These are phyloP conservation scores for Teunomyces kruisii DNA, from an alignment of 805 yeast species.

Conservation along the genomic window DNA sequence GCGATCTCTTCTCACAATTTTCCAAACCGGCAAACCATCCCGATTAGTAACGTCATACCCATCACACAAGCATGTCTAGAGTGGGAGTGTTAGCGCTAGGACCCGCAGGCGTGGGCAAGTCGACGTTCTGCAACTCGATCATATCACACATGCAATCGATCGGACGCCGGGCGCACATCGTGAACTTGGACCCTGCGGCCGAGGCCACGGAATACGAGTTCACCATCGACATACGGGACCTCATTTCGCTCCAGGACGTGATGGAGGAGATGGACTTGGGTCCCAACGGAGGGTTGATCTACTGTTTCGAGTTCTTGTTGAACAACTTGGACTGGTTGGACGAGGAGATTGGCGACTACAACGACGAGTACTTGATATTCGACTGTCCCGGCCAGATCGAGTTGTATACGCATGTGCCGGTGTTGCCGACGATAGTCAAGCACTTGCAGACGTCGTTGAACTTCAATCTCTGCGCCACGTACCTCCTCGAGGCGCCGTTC, in stretches of 20 bases:
- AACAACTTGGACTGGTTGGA: slow-evolving; percentile 96
- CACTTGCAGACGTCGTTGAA: slow-evolving; percentile 79
- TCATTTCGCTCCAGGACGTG: slow-evolving; percentile 87
- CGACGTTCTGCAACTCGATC: slow-evolving; percentile 88
- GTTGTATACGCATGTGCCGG: slow-evolving; percentile 90
- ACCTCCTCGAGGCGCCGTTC: slow-evolving; percentile 90
- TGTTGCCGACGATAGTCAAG: slow-evolving; percentile 82
- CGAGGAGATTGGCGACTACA: slow-evolving; percentile 93
- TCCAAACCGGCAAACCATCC: neutral
- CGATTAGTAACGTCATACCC: neutral
- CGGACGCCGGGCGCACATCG: slow-evolving; percentile 92
- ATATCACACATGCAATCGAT: slow-evolving; percentile 84
- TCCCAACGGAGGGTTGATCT: slow-evolving; percentile 91
- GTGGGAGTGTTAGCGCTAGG: slow-evolving; percentile 93
- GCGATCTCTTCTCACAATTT: neutral
- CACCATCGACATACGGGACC: slow-evolving; percentile 87
- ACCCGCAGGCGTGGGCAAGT: slow-evolving; percentile 96
- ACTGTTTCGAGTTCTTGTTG: slow-evolving; percentile 88
- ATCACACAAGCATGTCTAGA: slow-evolving; percentile 64
- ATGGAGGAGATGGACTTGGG: slow-evolving; percentile 94
- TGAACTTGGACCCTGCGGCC: slow-evolving; percentile 96
- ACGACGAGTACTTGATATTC: slow-evolving; percentile 89
- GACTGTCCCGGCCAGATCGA: slow-evolving; percentile 99
- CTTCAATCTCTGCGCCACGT: slow-evolving; percentile 89
- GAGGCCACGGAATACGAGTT: slow-evolving; percentile 90